These are phyloP conservation scores for Lenwebbia sp. DNA, from an alignment of 345 rosid genomes.

Conservation along the genomic window DNA sequence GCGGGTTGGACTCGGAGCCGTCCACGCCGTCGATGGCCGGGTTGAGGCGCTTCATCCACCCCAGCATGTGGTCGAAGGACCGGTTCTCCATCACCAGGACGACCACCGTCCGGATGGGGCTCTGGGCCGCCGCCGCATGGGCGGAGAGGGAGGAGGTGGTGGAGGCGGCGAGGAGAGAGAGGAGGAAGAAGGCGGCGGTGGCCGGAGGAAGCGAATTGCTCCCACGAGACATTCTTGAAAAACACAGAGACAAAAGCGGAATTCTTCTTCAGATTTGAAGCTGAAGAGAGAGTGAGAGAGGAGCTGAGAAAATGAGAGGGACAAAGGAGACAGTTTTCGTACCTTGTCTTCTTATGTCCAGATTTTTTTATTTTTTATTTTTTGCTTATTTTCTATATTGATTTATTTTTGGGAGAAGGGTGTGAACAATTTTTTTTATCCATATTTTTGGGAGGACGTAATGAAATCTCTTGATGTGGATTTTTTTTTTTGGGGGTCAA, in stretches of 20 bases:
- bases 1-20: slow-evolving; percentile 48
- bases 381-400: no score
- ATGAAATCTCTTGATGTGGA: background rate
- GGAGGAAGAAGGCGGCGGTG: background rate
- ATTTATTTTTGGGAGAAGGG: background rate
- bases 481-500: no score
- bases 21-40: slow-evolving; percentile 79
- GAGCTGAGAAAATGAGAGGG: background rate
- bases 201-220: background rate
- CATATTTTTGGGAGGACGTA: background rate
- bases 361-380: no score
- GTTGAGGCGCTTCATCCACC: slow-evolving; percentile 93
- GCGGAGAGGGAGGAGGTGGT: background rate
- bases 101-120: slow-evolving; percentile 61
- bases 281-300: background rate
- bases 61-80: slow-evolving; percentile 94
- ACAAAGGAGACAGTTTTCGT: background rate
- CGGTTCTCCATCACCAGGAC: slow-evolving; percentile 90
- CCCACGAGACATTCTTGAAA: background rate
- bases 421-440: no score
- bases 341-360: no score
- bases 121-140: background rate
- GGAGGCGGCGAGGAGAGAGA: background rate
- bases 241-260: background rate
- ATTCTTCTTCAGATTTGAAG: background rate